Evolutionary conservation across 768 basidiomycete species (phyloP).

Genomic region (Pilatotrama ljubarskyi): DNA sequence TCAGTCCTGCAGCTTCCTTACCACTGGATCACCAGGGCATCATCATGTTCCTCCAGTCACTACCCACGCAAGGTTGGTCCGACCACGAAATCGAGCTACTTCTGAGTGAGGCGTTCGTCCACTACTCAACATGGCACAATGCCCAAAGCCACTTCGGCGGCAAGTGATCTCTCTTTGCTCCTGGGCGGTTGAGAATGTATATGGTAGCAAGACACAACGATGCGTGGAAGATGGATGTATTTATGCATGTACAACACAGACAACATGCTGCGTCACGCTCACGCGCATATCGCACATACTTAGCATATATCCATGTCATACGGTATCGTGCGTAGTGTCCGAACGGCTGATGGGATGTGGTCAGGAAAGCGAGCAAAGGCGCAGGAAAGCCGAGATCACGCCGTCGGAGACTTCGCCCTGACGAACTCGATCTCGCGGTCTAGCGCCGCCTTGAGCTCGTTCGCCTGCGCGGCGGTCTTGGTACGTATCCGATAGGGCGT

Average conservation of each 20-base stretch:
- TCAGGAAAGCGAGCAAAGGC: not conserved
- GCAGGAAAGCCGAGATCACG: not conserved
- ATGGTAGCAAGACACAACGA: constrained; percentile 1
- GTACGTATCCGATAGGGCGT: constrained; percentile 64
- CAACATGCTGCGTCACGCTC: not conserved
- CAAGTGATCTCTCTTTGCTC: constrained; percentile 36
- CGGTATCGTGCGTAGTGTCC: not conserved
- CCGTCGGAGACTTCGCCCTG: constrained; percentile 22
- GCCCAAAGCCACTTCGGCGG: constrained; percentile 83
- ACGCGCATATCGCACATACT: not conserved
- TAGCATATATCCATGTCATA: constrained; percentile 8
- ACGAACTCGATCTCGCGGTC: constrained; percentile 60
- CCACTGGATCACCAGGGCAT: constrained; percentile 66
- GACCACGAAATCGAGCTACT: constrained; percentile 96
- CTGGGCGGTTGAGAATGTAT: not conserved
- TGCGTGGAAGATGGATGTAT: constrained; percentile 14
- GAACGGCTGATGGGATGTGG: not conserved
- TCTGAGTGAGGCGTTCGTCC: constrained; percentile 93
- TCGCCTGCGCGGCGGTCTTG: constrained; percentile 58
- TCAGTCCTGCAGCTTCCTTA: not conserved
- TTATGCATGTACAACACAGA: constrained; percentile 19
- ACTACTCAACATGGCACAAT: constrained; percentile 91
- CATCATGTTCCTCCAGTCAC: constrained; percentile 96
- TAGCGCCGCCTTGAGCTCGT: constrained; percentile 55
- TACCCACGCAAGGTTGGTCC: constrained; percentile 91